A percentile compares a stretch with the other conserved stretches of the same genome.
Conservation (phyloP, 345 rosid species). For the Reutealis trisperma region DNA sequence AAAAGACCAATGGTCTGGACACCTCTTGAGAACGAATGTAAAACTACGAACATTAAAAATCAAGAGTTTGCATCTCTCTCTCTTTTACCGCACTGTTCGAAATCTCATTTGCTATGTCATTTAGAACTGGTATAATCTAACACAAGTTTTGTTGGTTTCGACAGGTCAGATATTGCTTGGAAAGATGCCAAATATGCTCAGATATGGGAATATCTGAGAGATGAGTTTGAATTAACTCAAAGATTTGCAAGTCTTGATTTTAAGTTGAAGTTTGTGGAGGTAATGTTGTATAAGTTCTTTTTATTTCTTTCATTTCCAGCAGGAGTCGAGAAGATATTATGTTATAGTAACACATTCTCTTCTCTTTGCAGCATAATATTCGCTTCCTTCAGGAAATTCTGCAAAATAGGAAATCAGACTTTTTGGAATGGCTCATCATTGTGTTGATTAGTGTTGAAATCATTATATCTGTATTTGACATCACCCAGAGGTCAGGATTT, state of each 20-base stretch:
- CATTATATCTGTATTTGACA: conserved; percentile 62
- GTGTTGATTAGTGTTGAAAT: conserved; percentile 79
- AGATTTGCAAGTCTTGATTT: conserved; percentile 93
- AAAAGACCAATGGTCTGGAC: too few relatives aligned
- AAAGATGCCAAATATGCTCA: conserved; percentile 92
- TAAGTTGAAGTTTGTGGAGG: conserved; percentile 93
- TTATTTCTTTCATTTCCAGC: not conserved
- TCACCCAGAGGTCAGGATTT: conserved; percentile 46
- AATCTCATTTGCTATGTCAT: not conserved
- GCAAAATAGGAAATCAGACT: conserved; percentile 92
- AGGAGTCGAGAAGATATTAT: not conserved
- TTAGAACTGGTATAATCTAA: not conserved
- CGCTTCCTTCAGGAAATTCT: conserved; percentile 94
- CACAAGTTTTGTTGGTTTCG: conserved; percentile 9
- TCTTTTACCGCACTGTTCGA: too few relatives aligned
- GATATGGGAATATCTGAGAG: conserved; percentile 94
- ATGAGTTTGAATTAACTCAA: conserved; percentile 86
- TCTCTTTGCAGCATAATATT: conserved; percentile 75
- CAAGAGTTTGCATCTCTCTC: too few relatives aligned
- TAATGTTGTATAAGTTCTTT: conserved; percentile 17
- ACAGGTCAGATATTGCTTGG: conserved; percentile 98
- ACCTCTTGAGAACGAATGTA: not conserved
- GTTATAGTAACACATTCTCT: not conserved
- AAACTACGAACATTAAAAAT: not conserved
- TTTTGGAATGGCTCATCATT: conserved; percentile 94